phyloP scores from a whole-genome alignment of 2,329 filamentous ascomycete genomes.

The Fusarium nanum region DNA sequence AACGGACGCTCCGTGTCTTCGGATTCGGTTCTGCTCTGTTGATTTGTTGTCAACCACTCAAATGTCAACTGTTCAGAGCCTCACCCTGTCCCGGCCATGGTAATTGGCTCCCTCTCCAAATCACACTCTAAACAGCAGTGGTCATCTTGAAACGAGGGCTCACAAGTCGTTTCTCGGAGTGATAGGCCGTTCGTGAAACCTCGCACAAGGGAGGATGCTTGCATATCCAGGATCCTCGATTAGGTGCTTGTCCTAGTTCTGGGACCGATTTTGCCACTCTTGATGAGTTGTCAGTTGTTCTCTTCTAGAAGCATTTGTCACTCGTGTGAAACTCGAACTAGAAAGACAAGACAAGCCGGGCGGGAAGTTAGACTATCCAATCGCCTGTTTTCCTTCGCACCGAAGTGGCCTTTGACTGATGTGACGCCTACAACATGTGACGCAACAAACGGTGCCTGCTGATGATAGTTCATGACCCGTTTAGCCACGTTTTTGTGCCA shows the following conservation, averaged over 20 bases:
- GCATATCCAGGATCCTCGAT: conserved; percentile 15
- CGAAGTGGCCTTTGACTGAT: conserved; percentile 5
- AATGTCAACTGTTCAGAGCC: conserved; percentile 7
- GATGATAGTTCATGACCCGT: conserved; percentile 32
- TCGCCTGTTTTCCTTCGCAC: conserved; percentile 10
- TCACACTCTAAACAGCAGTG: conserved; percentile 7
- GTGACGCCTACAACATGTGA: conserved; percentile 28
- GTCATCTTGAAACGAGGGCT: conserved; percentile 23
- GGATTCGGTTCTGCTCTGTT: conserved; percentile 11
- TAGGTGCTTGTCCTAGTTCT: conserved; percentile 6
- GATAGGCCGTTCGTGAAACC: conserved; percentile 14
- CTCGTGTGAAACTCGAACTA: conserved; percentile 12
- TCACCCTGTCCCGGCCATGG: conserved; percentile 4
- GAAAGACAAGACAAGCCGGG: conserved; percentile 8
- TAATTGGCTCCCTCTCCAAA: conserved; percentile 4
- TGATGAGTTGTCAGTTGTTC: conserved; percentile 36
- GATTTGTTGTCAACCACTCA: neutral
- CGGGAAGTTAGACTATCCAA: conserved; percentile 22
- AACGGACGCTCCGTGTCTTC: conserved; percentile 8
- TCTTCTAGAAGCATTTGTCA: conserved; percentile 29
- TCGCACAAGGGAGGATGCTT: conserved; percentile 4
- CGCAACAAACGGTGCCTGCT: conserved; percentile 27
- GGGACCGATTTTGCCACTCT: conserved; percentile 25
- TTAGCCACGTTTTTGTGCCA: conserved; percentile 12
- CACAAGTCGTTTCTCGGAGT: conserved; percentile 1